Percentiles rank a stretch among this genome's conserved stretches.
Conservation (phyloP, 306 rosid genomes). For the Prunus armeniaca region DNA sequence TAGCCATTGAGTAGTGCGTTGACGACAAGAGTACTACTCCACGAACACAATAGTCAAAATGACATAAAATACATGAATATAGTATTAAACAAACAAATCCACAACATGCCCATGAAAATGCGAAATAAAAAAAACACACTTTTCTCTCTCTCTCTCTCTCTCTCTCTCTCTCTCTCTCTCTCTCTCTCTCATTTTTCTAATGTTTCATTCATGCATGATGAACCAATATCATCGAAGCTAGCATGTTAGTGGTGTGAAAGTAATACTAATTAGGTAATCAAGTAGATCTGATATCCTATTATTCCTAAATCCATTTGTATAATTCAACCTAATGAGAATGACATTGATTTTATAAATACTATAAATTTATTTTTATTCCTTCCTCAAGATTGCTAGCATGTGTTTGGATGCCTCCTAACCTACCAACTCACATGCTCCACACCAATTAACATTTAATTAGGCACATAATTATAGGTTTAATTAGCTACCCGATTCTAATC, state of each 20-base stretch:
- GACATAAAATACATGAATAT: background rate
- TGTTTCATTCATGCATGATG: constrained; percentile 4
- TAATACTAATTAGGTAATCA: constrained; percentile 35
- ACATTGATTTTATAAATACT: constrained; percentile 16
- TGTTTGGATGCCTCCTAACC: constrained; percentile 39
- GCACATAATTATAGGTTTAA: background rate
- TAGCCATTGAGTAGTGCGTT: constrained; percentile 3
- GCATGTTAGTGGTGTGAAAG: constrained; percentile 17
- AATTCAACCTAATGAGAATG: constrained; percentile 22
- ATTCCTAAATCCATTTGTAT: background rate
- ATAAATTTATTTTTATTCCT: constrained; percentile 16
- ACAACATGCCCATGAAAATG: background rate
- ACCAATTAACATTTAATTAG: constrained; percentile 8
- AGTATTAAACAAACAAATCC: background rate
- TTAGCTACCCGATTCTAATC: background rate
- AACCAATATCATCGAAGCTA: constrained; percentile 52
- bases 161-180: background rate
- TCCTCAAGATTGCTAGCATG: constrained; percentile 39
- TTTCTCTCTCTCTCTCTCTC: background rate
- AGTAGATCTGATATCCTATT: constrained; percentile 30
- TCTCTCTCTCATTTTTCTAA: background rate
- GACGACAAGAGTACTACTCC: constrained; percentile 16
- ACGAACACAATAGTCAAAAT: constrained; percentile 16
- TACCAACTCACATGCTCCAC: constrained; percentile 53
- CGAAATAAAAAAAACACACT: background rate